Conservation (phyloP, 2,329 filamentous ascomycete genomes). For the Aureobasidium namibiae region DNA sequence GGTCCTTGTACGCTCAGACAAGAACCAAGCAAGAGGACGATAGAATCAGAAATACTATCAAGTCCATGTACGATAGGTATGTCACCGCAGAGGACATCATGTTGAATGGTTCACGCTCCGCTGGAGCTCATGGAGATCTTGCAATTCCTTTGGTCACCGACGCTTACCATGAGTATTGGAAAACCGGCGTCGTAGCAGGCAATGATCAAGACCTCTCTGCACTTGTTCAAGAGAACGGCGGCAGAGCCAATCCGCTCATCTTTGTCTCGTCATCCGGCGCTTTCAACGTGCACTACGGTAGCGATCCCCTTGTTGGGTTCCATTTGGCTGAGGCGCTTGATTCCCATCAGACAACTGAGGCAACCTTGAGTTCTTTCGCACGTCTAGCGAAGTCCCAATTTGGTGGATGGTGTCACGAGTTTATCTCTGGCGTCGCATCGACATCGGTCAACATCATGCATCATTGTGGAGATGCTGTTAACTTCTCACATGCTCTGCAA, state of each 20-base stretch:
- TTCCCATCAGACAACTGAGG: neutral
- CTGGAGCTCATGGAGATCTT: constrained; percentile 21
- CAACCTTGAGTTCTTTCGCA: neutral
- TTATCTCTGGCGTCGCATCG: neutral
- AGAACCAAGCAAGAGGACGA: neutral
- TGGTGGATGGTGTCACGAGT: neutral
- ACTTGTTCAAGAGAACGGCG: constrained; percentile 14
- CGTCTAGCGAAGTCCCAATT: constrained; percentile 8
- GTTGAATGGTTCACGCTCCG: constrained; percentile 15
- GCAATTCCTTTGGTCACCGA: constrained; percentile 13
- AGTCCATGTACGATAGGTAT: neutral
- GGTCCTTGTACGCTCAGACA: constrained; percentile 28
- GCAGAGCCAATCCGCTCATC: constrained; percentile 22
- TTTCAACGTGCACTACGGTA: constrained; percentile 39
- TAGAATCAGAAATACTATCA: neutral
- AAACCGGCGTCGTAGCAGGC: constrained; percentile 20
- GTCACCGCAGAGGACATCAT: neutral
- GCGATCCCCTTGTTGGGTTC: constrained; percentile 48
- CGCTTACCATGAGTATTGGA: constrained; percentile 23
- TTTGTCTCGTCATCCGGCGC: constrained; percentile 33
- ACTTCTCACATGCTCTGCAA: constrained; percentile 11
- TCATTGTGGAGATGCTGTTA: constrained; percentile 12
- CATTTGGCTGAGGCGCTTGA: constrained; percentile 39
- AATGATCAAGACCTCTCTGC: constrained; percentile 5
- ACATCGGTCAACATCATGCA: constrained; percentile 1